phyloP scores from a whole-genome alignment of 176 grass and related monocot genomes.

The Pontederia crassipes region DNA sequence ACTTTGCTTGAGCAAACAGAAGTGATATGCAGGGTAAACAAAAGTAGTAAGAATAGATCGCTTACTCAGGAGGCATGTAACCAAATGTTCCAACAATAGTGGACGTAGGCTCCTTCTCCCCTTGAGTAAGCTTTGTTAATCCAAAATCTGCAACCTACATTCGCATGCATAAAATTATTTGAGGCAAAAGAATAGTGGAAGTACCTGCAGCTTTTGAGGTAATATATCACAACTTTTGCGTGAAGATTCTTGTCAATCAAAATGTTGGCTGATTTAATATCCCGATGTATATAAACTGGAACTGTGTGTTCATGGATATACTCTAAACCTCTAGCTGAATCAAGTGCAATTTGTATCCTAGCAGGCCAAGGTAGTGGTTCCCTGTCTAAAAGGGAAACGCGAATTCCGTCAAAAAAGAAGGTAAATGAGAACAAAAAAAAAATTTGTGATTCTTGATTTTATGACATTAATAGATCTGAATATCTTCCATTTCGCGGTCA shows the following conservation, averaged over 20 bases:
- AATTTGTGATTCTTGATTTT: too few species aligned
- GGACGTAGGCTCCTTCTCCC: slow-evolving; percentile 46
- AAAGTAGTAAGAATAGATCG: not conserved
- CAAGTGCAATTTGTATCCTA: slow-evolving; percentile 85
- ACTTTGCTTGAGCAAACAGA: not conserved
- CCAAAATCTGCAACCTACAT: slow-evolving; percentile 96
- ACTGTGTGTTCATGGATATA: slow-evolving; percentile 98
- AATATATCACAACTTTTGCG: slow-evolving; percentile 45
- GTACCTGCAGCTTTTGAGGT: slow-evolving; percentile 1
- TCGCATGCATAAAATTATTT: not conserved
- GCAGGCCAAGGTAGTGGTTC: slow-evolving; percentile 62
- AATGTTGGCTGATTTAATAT: slow-evolving; percentile 97
- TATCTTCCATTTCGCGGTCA: too few species aligned
- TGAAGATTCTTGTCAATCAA: slow-evolving; percentile 87
- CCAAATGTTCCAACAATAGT: slow-evolving; percentile 94
- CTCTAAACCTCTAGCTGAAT: slow-evolving; percentile 94
- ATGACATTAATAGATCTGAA: too few species aligned
- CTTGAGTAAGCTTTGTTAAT: slow-evolving; percentile 81
- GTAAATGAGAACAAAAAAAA: not conserved
- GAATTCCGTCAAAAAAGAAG: not conserved
- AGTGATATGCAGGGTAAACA: not conserved
- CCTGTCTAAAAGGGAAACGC: slow-evolving; percentile 36
- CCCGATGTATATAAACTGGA: slow-evolving; percentile 88
- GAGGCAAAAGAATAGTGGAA: slow-evolving; percentile 1
- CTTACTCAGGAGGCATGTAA: slow-evolving; percentile 97